phyloP scores from a whole-genome alignment of 345 rosid genomes.

The Hirschfeldia incana region DNA sequence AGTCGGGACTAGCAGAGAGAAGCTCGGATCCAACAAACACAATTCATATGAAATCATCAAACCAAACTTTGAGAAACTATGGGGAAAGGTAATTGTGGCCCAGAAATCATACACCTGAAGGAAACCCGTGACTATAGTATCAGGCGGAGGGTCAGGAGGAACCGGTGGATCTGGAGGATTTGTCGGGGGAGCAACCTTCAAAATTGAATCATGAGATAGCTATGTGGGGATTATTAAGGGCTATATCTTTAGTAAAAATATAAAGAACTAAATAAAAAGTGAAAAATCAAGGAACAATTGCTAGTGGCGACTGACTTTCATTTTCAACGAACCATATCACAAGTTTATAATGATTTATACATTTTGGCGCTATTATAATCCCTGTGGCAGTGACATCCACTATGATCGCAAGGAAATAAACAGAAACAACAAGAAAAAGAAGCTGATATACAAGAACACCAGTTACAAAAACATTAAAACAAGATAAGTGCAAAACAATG shows the following conservation, averaged over 20 bases:
- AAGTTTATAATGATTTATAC: slow-evolving; percentile 26
- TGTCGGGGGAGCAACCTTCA: too few species aligned
- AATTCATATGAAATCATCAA: too few species aligned
- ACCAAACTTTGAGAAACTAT: too few species aligned
- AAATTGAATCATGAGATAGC: not conserved
- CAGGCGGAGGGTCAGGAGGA: too few species aligned
- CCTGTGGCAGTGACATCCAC: slow-evolving; percentile 32
- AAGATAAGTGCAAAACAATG: not conserved
- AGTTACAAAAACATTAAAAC: not conserved
- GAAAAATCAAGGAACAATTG: slow-evolving; percentile 17
- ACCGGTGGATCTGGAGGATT: too few species aligned
- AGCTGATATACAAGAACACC: not conserved
- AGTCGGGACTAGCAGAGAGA: too few species aligned
- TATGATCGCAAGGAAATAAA: slow-evolving; percentile 14
- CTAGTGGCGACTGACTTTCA: slow-evolving; percentile 25
- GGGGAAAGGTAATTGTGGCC: too few species aligned
- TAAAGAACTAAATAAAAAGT: not conserved
- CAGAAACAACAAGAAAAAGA: slow-evolving; percentile 19
- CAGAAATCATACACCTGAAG: too few species aligned
- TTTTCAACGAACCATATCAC: slow-evolving; percentile 33
- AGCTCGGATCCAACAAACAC: too few species aligned
- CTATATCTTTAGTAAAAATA: not conserved
- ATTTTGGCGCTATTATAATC: slow-evolving; percentile 23
- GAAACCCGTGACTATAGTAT: too few species aligned
- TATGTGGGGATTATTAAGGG: not conserved